These are phyloP conservation scores for Sanghuangporus baumii DNA, from an alignment of 1,284 basidiomycete genomes.

Conservation along the genomic window DNA sequence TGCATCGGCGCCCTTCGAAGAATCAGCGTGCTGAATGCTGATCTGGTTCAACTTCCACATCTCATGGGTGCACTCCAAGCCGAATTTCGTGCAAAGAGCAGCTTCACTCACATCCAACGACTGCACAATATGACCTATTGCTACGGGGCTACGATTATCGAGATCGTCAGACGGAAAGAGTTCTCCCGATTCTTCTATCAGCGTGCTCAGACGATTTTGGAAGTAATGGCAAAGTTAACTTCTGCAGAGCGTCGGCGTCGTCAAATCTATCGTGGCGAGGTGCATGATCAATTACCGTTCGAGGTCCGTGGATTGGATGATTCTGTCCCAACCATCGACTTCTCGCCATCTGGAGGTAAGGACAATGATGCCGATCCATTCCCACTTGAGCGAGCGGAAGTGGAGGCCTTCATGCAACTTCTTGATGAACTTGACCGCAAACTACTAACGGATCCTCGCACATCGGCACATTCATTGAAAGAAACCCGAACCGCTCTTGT, in stretches of 20 bases:
- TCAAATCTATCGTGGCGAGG: conserved; percentile 71
- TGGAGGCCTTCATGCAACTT: conserved; percentile 60
- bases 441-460: conserved; percentile 38
- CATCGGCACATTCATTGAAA: conserved; percentile 49
- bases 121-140: conserved; percentile 89
- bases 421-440: conserved; percentile 62
- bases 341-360: conserved; percentile 56
- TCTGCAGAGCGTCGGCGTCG: conserved; percentile 73
- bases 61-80: conserved; percentile 59
- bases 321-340: conserved; percentile 69
- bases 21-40: conserved; percentile 72
- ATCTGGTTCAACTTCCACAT: conserved; percentile 65
- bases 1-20: conserved; percentile 60
- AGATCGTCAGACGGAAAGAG: conserved; percentile 86
- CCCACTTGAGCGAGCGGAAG: conserved; percentile 62
- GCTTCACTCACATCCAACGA: conserved; percentile 86
- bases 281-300: conserved; percentile 78
- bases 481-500: conserved; percentile 59
- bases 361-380: conserved; percentile 41
- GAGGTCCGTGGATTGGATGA: conserved; percentile 72
- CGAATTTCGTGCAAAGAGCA: conserved; percentile 69
- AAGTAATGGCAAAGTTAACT: conserved; percentile 81
- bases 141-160: conserved; percentile 88
- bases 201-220: conserved; percentile 69
- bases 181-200: conserved; percentile 81